These are phyloP conservation scores for Coelastrella sp. DNA, from an alignment of 139 green algal genomes.

Conservation along the genomic window DNA sequence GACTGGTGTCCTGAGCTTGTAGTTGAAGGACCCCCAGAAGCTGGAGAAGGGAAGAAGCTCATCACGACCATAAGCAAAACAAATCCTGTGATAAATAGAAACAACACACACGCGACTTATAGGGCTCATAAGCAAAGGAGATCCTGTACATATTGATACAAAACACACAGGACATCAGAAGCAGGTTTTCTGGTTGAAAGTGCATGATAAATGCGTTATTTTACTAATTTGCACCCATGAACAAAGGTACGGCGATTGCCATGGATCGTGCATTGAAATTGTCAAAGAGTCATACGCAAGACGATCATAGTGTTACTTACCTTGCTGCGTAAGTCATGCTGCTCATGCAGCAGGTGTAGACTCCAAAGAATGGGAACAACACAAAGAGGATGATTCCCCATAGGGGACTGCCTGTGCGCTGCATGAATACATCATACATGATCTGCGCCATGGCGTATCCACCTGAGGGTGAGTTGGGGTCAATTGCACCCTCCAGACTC, in stretches of 20 bases:
- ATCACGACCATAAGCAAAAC: constrained; percentile 33
- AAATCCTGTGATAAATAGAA: constrained; percentile 8
- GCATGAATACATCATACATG: constrained; percentile 40
- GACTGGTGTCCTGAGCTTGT: neutral
- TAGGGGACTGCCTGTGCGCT: constrained; percentile 7
- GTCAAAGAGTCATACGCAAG: too few relatives aligned
- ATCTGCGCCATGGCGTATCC: constrained; percentile 43
- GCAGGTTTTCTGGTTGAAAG: too few relatives aligned
- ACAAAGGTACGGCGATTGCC: too few relatives aligned
- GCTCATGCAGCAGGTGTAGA: constrained; percentile 32
- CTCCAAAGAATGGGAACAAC: neutral
- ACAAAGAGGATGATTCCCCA: constrained; percentile 20
- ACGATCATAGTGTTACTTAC: neutral
- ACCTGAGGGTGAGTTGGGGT: neutral
- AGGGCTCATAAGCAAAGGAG: too few relatives aligned
- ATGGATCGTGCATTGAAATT: too few relatives aligned
- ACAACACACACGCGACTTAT: neutral
- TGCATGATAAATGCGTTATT: too few relatives aligned
- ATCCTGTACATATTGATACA: too few relatives aligned
- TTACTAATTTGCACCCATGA: too few relatives aligned
- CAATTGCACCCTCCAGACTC: constrained; percentile 23
- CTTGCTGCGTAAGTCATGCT: constrained; percentile 18
- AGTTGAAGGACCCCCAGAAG: constrained; percentile 7
- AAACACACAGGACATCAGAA: too few relatives aligned
- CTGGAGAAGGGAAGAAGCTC: neutral